Percentiles rank a stretch among this genome's conserved stretches.
These are phyloP conservation scores for Ambrosia artemisiifolia DNA, from an alignment of 129 eudicot genomes.

Conservation along the genomic window DNA sequence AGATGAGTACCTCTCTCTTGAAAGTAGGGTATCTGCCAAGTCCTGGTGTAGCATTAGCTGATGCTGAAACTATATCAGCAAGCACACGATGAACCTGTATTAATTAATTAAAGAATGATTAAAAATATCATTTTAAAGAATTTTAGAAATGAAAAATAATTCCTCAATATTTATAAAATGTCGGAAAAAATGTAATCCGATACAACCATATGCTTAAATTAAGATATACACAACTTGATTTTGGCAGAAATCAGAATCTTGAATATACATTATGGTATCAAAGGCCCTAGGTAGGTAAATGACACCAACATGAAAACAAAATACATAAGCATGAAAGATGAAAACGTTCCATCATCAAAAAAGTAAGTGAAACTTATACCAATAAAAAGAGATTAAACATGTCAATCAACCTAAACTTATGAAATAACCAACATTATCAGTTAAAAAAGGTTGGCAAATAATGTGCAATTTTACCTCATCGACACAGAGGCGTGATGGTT, in stretches of 20 bases:
- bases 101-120: constrained; percentile 14
- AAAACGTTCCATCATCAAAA: background rate
- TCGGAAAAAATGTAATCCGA: background rate
- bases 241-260: background rate
- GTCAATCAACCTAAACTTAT: background rate
- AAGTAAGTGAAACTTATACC: background rate
- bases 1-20: constrained; percentile 76
- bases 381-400: background rate
- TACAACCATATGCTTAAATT: background rate
- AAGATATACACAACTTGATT: background rate
- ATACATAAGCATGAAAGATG: background rate
- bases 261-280: background rate
- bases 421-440: background rate
- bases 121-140: background rate
- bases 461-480: constrained; percentile 67
- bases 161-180: background rate
- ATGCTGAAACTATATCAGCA: constrained; percentile 82
- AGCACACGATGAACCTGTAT: constrained; percentile 94
- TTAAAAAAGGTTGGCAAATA: background rate
- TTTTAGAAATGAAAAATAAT: background rate
- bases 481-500: constrained; percentile 98
- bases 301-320: constrained; percentile 5
- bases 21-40: constrained; percentile 97
- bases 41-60: constrained; percentile 98
- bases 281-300: background rate